These are phyloP conservation scores for Zasmidium angulare DNA, from an alignment of 2,329 filamentous ascomycete genomes.

Conservation along the genomic window DNA sequence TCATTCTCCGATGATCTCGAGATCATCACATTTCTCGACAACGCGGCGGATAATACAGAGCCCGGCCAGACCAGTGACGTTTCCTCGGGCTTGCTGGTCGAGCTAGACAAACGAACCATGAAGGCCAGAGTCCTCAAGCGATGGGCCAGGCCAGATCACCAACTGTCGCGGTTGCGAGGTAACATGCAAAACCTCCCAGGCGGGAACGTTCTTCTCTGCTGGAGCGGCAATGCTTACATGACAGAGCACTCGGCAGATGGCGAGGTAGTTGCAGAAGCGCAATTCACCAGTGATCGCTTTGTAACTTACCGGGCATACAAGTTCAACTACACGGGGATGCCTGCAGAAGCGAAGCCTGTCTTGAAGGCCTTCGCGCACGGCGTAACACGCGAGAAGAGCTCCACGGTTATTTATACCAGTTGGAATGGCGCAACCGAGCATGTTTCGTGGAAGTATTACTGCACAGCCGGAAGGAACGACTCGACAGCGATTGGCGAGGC, in stretches of 20 bases:
- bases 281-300: conserved; percentile 28
- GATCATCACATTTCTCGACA: conserved; percentile 11
- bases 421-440: background rate
- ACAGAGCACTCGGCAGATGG: conserved; percentile 44
- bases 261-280: conserved; percentile 46
- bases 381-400: background rate
- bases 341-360: conserved; percentile 1
- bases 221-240: conserved; percentile 33
- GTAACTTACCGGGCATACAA: conserved; percentile 53
- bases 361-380: background rate
- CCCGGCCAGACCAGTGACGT: background rate
- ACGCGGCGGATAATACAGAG: conserved; percentile 1
- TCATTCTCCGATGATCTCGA: background rate
- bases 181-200: conserved; percentile 46
- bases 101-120: background rate
- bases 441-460: too few relatives aligned
- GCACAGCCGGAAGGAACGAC: too few relatives aligned
- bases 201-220: conserved; percentile 54
- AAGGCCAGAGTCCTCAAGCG: background rate
- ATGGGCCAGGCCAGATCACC: background rate
- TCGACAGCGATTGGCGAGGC: too few relatives aligned
- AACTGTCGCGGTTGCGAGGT: conserved; percentile 18
- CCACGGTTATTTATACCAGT: background rate
- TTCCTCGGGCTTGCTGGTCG: background rate
- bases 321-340: conserved; percentile 46